Base-by-base conservation (phyloP, 495 filamentous ascomycete genomes). In the Sordaria brevicollis region DNA sequence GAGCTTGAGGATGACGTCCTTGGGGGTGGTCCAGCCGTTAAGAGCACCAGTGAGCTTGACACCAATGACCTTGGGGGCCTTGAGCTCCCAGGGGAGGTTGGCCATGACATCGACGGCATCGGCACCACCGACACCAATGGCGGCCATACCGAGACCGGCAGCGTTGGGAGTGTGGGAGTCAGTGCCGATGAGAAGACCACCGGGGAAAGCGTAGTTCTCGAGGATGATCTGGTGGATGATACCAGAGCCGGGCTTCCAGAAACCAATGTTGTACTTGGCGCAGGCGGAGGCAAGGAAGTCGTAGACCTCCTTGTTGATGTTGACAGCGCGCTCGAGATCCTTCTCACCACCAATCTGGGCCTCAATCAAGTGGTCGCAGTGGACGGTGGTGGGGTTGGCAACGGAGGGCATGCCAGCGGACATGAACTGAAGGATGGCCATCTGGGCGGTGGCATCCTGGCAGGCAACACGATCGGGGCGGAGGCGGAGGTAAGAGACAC, bases 351-450 rank as follows among this genome's bases (percentile, higher is more conserved):
- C 95, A 78, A 93, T 79, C 85, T 97, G 94, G 72, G 94, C 95
- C 86, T 98, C 95, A 82, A 99, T 99, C 87, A 99, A 89, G 86
- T 99, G 95, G 81, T 99, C 95, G 80, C 96, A 99, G 88, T 99
- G 95, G 74, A 99, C 96, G 33, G 95, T 99, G 73, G 92, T 90
- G 43, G 95, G 95, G 71, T 96, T 98, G 49, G 93, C 93, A 70
- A 98, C 96, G 39, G 90, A 90, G 71, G 92, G 90, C 90, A 99
- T 92, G 79, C 93, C 93, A 72, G 96, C 95, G 66, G 92, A 96
- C 93, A 99, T 99, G 86, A 99, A 99, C 86, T 99, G 95, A 65
- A 99, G 87, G 77, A 99, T 97, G 74, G 95, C 95, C 96, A 98
- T 99, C 88, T 99, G 95, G 71, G 95, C 95, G 34, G 96, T 99